Conservation (phyloP, 2,329 filamentous ascomycete species). For the Neonectria neomacrospora region DNA sequence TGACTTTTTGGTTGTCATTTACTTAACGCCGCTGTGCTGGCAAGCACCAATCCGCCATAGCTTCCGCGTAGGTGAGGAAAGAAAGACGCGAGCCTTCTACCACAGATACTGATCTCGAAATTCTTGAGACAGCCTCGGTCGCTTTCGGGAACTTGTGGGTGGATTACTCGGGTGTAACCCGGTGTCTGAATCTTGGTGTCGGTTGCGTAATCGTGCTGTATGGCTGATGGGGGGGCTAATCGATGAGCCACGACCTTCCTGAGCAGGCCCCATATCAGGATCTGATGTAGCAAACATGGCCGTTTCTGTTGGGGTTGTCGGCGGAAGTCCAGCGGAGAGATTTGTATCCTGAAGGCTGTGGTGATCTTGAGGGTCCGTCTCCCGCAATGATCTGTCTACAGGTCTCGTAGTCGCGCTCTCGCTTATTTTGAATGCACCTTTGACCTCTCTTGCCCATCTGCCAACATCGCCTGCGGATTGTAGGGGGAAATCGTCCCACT, state of each 20-base stretch:
- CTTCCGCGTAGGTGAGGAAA: too few species aligned
- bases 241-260: not conserved
- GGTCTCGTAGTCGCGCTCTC: not conserved
- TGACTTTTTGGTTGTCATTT: not conserved
- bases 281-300: not conserved
- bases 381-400: too few species aligned
- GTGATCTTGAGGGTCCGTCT: not conserved
- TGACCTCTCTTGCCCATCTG: constrained; percentile 8
- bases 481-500: constrained; percentile 19
- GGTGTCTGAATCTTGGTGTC: not conserved
- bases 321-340: not conserved
- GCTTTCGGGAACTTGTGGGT: not conserved
- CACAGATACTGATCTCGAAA: constrained; percentile 7
- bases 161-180: not conserved
- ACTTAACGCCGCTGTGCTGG: not conserved
- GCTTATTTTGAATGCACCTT: not conserved
- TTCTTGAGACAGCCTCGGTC: not conserved
- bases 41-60: not conserved
- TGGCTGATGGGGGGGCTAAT: not conserved
- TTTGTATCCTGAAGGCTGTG: not conserved
- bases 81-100: not conserved
- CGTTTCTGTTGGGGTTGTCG: not conserved
- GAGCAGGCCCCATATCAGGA: not conserved
- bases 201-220: not conserved
- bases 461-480: not conserved